Evolutionary conservation across 352 stramenopile species (phyloP), one percentile per base, ranked within the genome.

Genomic region (Phytophthora sp.): DNA sequence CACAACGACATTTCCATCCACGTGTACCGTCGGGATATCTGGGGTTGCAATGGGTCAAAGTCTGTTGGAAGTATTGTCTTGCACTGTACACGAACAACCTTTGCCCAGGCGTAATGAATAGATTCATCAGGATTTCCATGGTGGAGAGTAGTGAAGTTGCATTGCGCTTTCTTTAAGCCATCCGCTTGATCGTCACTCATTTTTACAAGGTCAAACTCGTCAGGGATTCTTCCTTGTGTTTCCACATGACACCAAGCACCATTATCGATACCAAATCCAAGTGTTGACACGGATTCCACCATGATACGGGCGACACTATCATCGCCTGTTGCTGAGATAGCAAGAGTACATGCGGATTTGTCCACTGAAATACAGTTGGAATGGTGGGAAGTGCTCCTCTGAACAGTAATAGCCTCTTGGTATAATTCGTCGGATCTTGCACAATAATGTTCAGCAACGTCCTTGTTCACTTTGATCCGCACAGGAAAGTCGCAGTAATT

Each of bases 181-280:
- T 71, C 30, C 11, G 29, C 33, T 49, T 76, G 33, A 12, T 64
- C 57, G 8, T 76, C 74, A 23, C 54, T 53, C 11, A 58, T 42
- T 50, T 69, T 85, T 12, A 88, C 82, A 44, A 85, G 64, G 44
- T 86, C 76, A 53, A 90, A 88, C 27, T 86, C 79, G 12, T 33
- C 52, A 36, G 77, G 71, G 4, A 89, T 38, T 23, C 49, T 71
- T 24, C 21, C 52, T 27, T 78, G 18, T 27, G 47, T 41, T 15
- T 65, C 33, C 3, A 69, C 24, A 20, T 60, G 56, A 31, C 66
- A 79, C 79, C 77, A 88, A n/a, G 59, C 54, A 26, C 31, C 57
- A 30, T 39, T 62, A 16, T 77, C 27, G 16, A 63, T 27, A 31
- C 70, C 71, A 23, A 86, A 55, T 18, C 67, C 41, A 36, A 77